Evolutionary conservation across 2,329 filamentous ascomycete genomes (phyloP).

Genomic region (Trichoderma asperellum): DNA sequence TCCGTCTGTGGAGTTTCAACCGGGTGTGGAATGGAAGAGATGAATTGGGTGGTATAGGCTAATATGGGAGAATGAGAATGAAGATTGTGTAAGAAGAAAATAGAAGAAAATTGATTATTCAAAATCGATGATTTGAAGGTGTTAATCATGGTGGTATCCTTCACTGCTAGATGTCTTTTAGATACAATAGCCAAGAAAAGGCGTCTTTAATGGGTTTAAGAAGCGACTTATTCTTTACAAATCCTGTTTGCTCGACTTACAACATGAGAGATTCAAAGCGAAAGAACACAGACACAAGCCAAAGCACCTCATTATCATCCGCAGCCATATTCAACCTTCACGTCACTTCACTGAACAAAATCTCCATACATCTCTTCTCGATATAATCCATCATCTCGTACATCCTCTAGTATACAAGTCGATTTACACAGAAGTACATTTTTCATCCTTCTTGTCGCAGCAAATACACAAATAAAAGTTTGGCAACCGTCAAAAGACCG

Average conservation of each 20-base stretch:
- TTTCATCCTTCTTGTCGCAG: conserved; percentile 13
- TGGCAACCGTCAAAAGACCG: not conserved
- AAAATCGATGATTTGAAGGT: not conserved
- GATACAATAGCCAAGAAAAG: too few relatives aligned
- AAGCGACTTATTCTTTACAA: not conserved
- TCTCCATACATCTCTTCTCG: not conserved
- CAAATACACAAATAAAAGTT: not conserved
- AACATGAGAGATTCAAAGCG: not conserved
- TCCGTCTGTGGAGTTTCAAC: not conserved
- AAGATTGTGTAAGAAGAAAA: not conserved
- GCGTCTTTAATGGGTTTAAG: not conserved
- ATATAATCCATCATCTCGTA: conserved; percentile 29
- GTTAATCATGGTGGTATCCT: not conserved
- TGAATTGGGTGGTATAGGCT: not conserved
- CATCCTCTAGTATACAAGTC: conserved; percentile 30
- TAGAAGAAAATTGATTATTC: not conserved
- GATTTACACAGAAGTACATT: conserved; percentile 22
- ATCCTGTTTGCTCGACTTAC: not conserved
- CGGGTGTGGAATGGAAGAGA: not conserved
- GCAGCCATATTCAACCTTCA: not conserved
- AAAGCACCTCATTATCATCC: not conserved
- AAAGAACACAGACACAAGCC: not conserved
- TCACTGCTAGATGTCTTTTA: not conserved
- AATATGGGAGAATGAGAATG: not conserved
- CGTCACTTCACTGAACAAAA: not conserved